A percentile compares a stretch with the other conserved stretches of the same genome.
Conservation (phyloP, 2,329 filamentous ascomycete genomes). For the Didymosphaeria variabile region DNA sequence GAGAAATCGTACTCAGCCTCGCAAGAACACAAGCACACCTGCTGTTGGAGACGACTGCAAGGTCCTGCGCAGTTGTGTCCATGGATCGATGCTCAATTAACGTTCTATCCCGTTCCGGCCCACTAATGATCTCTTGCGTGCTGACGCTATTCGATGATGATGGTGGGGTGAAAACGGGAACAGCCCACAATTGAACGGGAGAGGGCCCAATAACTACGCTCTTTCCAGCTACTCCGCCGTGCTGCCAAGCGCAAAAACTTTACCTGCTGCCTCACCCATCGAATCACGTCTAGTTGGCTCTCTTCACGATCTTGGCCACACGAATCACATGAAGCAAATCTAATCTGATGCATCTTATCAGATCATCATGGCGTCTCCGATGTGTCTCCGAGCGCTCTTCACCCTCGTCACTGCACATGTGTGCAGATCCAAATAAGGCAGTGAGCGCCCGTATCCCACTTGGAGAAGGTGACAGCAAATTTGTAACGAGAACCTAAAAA, state of each 20-base stretch:
- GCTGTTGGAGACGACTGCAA: not conserved
- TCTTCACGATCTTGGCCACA: not conserved
- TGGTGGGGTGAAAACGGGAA: not conserved
- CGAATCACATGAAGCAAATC: conserved; percentile 5
- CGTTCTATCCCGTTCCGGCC: not conserved
- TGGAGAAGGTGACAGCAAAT: not conserved
- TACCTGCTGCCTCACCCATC: not conserved
- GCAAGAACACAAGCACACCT: too few species aligned
- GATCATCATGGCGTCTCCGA: conserved; percentile 9
- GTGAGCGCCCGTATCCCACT: not conserved
- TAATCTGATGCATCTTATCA: conserved; percentile 20
- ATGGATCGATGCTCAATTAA: too few species aligned
- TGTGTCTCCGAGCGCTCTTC: conserved; percentile 9
- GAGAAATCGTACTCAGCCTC: too few species aligned
- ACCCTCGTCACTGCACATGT: conserved; percentile 5
- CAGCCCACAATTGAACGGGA: not conserved
- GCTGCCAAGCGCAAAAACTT: conserved; percentile 9
- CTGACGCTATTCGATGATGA: not conserved
- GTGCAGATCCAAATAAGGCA: conserved; percentile 4
- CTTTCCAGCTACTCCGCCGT: not conserved
- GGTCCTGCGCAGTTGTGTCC: not conserved
- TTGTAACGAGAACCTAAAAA: not conserved
- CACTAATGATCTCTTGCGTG: not conserved
- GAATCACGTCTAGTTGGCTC: not conserved
- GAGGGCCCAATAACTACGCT: not conserved